Evolutionary conservation across 805 yeast species (phyloP).

Genomic region (Tetrapisispora iriomotensis): DNA sequence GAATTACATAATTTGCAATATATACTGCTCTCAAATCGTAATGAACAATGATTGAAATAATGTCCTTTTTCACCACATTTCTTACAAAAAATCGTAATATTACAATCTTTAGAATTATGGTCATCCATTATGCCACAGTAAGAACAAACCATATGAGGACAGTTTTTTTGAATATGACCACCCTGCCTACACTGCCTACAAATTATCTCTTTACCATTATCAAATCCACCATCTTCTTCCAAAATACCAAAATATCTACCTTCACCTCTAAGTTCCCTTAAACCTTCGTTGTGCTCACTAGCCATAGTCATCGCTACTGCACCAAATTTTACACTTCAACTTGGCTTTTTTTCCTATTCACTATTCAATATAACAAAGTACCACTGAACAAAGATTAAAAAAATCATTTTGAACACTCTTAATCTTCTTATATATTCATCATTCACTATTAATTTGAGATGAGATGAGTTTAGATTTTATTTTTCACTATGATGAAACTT

Average conservation of each 20-base stretch:
- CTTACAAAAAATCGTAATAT: conserved; percentile 66
- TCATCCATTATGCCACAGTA: conserved; percentile 77
- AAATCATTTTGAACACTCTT: too few species aligned
- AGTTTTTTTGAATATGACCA: conserved; percentile 69
- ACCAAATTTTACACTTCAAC: too few species aligned
- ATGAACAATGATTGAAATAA: conserved; percentile 52
- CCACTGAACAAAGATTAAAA: too few species aligned
- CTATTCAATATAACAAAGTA: too few species aligned
- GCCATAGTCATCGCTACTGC: too few species aligned
- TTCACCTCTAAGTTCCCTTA: conserved; percentile 64
- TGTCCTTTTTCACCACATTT: conserved; percentile 80
- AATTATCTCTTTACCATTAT: conserved; percentile 29
- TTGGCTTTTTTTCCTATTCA: too few species aligned
- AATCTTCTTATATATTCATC: too few species aligned
- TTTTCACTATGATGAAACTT: too few species aligned
- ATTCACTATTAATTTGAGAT: too few species aligned
- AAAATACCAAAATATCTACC: conserved; percentile 75
- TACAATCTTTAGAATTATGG: conserved; percentile 77
- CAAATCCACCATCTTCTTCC: conserved; percentile 18
- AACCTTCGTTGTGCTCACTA: conserved; percentile 47
- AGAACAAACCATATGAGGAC: conserved; percentile 73
- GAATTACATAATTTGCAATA: conserved; percentile 41
- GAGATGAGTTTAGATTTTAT: too few species aligned
- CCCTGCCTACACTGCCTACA: conserved; percentile 76
- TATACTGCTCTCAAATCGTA: conserved; percentile 41